Conservation (phyloP, 2,329 filamentous ascomycete species). For the Aureobasidium melanogenum region DNA sequence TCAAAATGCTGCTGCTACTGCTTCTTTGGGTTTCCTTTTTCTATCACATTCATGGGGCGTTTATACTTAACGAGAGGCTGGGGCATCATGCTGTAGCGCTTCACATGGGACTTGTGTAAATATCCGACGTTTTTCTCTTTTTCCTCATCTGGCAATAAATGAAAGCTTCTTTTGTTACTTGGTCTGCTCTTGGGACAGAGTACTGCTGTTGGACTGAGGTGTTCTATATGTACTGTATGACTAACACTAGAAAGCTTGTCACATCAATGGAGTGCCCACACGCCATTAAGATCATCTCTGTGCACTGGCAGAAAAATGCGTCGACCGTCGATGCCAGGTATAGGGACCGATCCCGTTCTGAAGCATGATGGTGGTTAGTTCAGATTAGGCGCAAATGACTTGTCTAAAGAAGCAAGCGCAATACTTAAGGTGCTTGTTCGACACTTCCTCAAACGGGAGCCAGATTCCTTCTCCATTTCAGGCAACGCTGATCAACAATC, state of each 20-base stretch:
- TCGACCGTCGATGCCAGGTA: no score
- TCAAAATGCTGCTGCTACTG: not conserved
- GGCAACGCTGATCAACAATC: not conserved
- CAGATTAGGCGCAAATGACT: no score
- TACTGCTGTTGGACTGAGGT: not conserved
- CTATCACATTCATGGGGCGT: conserved; percentile 3
- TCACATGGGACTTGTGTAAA: conserved; percentile 5
- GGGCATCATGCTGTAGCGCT: conserved; percentile 8
- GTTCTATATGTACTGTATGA: not conserved
- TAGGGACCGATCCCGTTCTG: no score
- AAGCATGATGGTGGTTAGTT: no score
- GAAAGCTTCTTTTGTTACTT: not conserved
- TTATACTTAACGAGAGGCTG: conserved; percentile 2
- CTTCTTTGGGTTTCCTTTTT: not conserved
- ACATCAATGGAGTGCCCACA: no score
- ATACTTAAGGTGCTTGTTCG: not conserved
- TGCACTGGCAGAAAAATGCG: no score
- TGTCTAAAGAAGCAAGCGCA: not conserved
- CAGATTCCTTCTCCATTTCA: not conserved
- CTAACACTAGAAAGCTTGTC: no score
- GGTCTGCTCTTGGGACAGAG: not conserved
- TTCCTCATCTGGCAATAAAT: not conserved
- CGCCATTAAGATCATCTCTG: no score
- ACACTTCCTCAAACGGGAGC: not conserved
- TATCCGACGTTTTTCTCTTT: conserved; percentile 5